Conservation (phyloP, 2,329 filamentous ascomycete species). For the Mycosphaerella arachidis region DNA sequence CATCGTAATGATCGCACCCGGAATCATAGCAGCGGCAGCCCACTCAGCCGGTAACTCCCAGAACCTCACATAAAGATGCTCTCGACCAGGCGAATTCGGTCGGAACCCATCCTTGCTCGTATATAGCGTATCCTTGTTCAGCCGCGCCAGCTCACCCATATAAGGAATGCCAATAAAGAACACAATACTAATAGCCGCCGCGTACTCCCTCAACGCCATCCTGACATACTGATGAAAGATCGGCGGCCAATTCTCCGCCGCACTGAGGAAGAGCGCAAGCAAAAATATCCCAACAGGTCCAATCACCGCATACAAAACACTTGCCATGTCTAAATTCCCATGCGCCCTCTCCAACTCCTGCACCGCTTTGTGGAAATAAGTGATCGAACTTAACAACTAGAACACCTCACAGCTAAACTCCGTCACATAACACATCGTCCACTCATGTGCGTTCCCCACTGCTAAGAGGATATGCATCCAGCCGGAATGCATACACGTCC, state of each 20-base stretch:
- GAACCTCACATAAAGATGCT: conserved; percentile 58
- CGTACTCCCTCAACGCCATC: conserved; percentile 59
- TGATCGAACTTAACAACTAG: conserved; percentile 61
- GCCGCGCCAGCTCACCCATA: conserved; percentile 53
- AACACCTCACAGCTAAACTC: conserved; percentile 64
- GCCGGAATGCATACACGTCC: conserved; percentile 60
- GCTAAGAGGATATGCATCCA: conserved; percentile 64
- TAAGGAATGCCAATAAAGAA: conserved; percentile 58
- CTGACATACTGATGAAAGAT: conserved; percentile 60
- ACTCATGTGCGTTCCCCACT: conserved; percentile 64
- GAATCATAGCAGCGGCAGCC: conserved; percentile 59
- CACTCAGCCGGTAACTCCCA: conserved; percentile 57
- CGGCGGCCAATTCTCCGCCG: conserved; percentile 54
- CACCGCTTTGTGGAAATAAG: conserved; percentile 64
- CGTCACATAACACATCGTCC: conserved; percentile 67
- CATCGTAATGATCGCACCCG: conserved; percentile 59
- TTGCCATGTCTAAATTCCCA: conserved; percentile 53
- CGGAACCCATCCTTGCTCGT: conserved; percentile 52
- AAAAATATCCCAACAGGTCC: conserved; percentile 40
- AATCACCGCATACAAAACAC: conserved; percentile 62
- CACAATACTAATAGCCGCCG: conserved; percentile 62
- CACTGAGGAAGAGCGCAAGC: conserved; percentile 57
- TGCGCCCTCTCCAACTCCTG: conserved; percentile 61
- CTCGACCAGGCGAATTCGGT: conserved; percentile 53
- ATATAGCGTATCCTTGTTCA: conserved; percentile 56